These are phyloP conservation scores for Haplosporangium sp. DNA, from an alignment of 371 early-diverging fungal species.

Conservation along the genomic window DNA sequence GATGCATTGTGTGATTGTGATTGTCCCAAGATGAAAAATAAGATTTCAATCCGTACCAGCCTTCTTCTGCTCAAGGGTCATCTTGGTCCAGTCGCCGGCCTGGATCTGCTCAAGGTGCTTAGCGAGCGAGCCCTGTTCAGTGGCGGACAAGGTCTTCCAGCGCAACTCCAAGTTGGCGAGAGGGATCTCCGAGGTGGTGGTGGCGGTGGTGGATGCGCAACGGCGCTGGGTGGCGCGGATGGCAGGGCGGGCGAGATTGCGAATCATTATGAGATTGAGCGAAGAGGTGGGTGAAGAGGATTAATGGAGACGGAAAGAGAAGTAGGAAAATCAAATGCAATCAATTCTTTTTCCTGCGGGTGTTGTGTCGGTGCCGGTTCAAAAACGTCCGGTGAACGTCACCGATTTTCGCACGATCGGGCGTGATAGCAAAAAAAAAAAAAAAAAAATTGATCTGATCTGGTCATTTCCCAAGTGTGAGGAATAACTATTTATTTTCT, in stretches of 20 bases:
- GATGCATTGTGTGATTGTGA: background rate
- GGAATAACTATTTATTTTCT: background rate
- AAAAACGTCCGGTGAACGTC: no score
- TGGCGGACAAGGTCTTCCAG: slow-evolving; percentile 88
- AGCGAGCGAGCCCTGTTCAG: slow-evolving; percentile 87
- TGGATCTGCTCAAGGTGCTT: slow-evolving; percentile 85
- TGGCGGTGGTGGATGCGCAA: slow-evolving; percentile 42
- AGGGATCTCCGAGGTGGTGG: slow-evolving; percentile 62
- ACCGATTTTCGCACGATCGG: no score
- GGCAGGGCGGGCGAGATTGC: slow-evolving; percentile 47
- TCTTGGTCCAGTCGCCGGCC: slow-evolving; percentile 94
- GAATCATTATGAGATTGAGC: slow-evolving; percentile 19
- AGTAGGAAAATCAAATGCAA: background rate
- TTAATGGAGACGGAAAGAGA: background rate
- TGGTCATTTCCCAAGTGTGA: background rate
- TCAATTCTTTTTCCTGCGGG: no score
- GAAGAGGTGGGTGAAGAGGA: background rate
- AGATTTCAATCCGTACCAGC: slow-evolving; percentile 76
- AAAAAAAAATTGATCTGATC: background rate
- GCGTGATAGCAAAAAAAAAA: no score
- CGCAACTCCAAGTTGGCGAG: slow-evolving; percentile 79
- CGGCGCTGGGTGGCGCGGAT: slow-evolving; percentile 49
- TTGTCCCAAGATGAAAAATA: background rate
- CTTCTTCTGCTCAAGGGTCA: slow-evolving; percentile 93
- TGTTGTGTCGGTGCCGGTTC: no score